A percentile compares a stretch with the other conserved stretches of the same genome.
Conservation (phyloP, 2,329 filamentous ascomycete species). For the Aspergillus fijiensis region DNA sequence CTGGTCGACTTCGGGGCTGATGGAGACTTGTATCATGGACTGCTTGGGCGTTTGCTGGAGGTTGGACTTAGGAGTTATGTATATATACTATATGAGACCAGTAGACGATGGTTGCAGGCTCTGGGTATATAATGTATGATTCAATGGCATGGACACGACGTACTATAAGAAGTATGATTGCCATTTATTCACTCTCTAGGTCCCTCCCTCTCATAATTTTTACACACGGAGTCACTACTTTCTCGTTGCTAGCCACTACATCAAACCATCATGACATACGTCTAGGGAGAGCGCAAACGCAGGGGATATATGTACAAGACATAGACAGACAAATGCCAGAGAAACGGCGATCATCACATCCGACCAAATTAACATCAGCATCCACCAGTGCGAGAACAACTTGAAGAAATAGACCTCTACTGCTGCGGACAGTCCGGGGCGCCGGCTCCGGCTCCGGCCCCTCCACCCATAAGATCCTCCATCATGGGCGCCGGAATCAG, state of each 20-base stretch:
- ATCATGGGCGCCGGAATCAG: conserved; percentile 60
- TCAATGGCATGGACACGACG: no score
- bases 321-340: conserved; percentile 9
- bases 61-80: neutral
- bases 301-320: conserved; percentile 26
- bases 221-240: neutral
- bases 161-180: no score
- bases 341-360: neutral
- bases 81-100: no score
- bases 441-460: conserved; percentile 54
- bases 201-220: neutral
- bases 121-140: no score
- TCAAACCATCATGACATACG: neutral
- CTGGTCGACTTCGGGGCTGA: neutral
- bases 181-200: no score
- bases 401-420: conserved; percentile 30
- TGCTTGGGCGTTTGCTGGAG: neutral
- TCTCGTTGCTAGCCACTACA: neutral
- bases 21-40: neutral
- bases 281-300: neutral
- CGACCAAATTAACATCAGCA: neutral
- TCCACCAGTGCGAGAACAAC: neutral
- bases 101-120: no score
- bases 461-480: conserved; percentile 79
- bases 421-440: conserved; percentile 64